Evolutionary conservation across 805 yeast species (phyloP), one percentile per base, ranked within the genome.

Genomic region (Sugiyamaella chiloensis): DNA sequence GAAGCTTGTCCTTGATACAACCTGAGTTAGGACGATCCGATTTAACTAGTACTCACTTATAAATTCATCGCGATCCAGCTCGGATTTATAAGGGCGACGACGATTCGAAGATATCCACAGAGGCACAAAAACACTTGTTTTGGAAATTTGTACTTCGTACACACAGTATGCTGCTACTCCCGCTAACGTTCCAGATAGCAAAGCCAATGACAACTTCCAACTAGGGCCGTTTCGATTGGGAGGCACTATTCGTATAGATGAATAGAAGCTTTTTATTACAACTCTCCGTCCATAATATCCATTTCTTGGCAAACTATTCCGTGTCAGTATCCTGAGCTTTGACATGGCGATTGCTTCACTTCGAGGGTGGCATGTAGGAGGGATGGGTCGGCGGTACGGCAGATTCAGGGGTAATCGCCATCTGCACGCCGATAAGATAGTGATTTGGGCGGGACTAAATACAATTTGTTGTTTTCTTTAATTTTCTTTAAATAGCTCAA

Each of bases 121-220:
- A 1, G 60, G 60, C 8, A 56, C 6, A 40, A 56, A 56, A 12
- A 54, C 50, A n/a, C 50, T 30, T 21, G 52, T 53, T 4, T 50
- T 37, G 40, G 44, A 20, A 5, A 34, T 19, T 16, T 34, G 37
- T 9, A 34, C 37, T 16, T 34, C 20, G 21, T 34, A 34, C 21
- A 34, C 5, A 34, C 37, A 34, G 37, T 34, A 34, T 12, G 20
- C 14, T 5, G 20, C 20, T 12, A 34, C 37, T 12, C 37, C 37
- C 20, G 7, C 16, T 16, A 19, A 12, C 5, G 37, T 34, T 5
- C 37, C 37, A 12, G 21, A 34, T 21, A 34, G 20, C 19, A 34
- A 16, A 34, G 14, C 14, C 19, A 34, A 34, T n/a, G 37, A 34
- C 11, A 16, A 12, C 16, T 34, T n/a, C 37, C 37, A 34, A 21